Evolutionary conservation across 768 basidiomycete species (phyloP).

Genomic region (Suillus variegatus): DNA sequence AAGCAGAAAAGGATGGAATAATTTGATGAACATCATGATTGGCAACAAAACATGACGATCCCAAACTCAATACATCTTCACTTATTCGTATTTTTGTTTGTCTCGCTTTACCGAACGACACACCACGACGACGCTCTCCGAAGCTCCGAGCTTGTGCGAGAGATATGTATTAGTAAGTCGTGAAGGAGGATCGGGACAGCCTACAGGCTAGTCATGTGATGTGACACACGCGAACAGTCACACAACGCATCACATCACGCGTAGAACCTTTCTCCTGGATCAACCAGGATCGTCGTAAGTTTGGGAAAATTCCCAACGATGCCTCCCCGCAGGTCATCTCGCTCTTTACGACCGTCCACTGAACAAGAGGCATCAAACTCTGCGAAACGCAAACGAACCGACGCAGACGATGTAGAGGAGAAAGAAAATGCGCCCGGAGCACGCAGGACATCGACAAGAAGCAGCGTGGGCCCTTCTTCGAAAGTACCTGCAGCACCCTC

Average conservation of each 20-base stretch:
- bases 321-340: slow-evolving; percentile 73
- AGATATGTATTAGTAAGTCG: no score
- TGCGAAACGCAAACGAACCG: slow-evolving; percentile 57
- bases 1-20: not conserved
- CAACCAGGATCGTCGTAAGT: not conserved
- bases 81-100: not conserved
- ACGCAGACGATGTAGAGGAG: slow-evolving; percentile 38
- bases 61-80: not conserved
- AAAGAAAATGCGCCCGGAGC: slow-evolving; percentile 42
- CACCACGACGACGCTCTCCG: not conserved
- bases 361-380: slow-evolving; percentile 39
- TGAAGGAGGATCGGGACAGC: not conserved
- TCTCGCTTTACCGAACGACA: not conserved
- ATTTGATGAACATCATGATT: not conserved
- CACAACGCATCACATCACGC: slow-evolving; percentile 1
- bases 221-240: slow-evolving; percentile 9
- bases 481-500: slow-evolving; percentile 27
- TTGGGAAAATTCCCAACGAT: slow-evolving; percentile 33
- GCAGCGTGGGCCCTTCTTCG: slow-evolving; percentile 13
- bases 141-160: not conserved
- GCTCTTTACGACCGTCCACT: slow-evolving; percentile 49
- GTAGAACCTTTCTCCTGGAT: slow-evolving; percentile 1
- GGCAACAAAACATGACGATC: not conserved
- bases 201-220: not conserved
- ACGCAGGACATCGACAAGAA: slow-evolving; percentile 32